Conservation (phyloP, 768 basidiomycete genomes). For the Udeniomyces megalosporus region DNA sequence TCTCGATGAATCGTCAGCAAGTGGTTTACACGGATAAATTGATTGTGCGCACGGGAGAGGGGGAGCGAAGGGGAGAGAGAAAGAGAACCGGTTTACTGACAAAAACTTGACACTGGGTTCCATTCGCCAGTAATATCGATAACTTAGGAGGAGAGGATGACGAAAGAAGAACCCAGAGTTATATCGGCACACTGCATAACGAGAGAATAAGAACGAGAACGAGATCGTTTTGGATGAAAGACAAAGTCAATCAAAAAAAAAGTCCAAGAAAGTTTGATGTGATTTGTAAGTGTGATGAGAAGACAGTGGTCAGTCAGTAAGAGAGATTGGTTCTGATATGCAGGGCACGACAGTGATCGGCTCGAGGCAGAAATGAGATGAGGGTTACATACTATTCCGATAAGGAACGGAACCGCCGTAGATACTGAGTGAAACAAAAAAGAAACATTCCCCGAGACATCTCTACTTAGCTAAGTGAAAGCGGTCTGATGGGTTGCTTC, state of each 20-base stretch:
- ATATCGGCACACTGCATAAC: background rate
- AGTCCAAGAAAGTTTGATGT: no score
- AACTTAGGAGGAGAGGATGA: constrained; percentile 11
- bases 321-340: no score
- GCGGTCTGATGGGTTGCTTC: no score
- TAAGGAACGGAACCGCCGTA: constrained; percentile 43
- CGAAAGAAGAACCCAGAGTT: constrained; percentile 16
- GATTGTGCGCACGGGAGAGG: background rate
- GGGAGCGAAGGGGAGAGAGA: background rate
- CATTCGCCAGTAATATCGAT: constrained; percentile 13
- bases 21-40: no score
- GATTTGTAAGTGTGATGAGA: no score
- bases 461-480: no score
- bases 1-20: no score
- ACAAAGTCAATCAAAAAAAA: no score
- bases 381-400: constrained; percentile 3
- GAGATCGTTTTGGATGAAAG: no score
- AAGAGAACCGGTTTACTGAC: background rate
- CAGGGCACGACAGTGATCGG: no score
- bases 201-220: background rate
- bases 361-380: background rate
- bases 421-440: background rate
- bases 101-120: constrained; percentile 14
- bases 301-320: no score
- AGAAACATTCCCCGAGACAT: no score